Conservation (phyloP, 148 eudicot species). For the Agrostemma githago region DNA sequence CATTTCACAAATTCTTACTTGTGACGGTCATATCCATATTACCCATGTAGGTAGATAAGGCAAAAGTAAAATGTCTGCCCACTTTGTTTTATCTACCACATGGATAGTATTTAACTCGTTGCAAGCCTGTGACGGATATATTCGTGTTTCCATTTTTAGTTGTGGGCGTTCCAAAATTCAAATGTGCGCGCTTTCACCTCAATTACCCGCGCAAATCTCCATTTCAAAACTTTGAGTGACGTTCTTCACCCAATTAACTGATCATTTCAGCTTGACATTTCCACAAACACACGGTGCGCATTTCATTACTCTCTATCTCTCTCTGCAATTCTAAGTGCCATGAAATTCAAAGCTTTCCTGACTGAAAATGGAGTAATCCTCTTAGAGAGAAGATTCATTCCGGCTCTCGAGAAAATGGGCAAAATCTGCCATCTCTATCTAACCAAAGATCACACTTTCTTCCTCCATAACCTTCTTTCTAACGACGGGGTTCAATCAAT, state of each 20-base stretch:
- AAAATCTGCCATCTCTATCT: conserved; percentile 68
- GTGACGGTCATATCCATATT: no score
- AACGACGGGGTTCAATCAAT: conserved; percentile 74
- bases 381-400: conserved; percentile 70
- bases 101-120: no score
- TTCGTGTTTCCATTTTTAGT: no score
- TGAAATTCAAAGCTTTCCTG: conserved; percentile 92
- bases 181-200: no score
- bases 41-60: no score
- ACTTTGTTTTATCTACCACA: no score
- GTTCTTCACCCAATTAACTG: not conserved
- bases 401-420: conserved; percentile 81
- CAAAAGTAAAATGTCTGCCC: no score
- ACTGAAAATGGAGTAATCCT: conserved; percentile 73
- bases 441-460: conserved; percentile 60
- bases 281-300: conserved; percentile 24
- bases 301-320: not conserved
- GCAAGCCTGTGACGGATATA: no score
- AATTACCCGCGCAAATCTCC: not conserved
- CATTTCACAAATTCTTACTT: no score
- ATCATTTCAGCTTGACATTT: conserved; percentile 11
- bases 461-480: conserved; percentile 77
- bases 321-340: conserved; percentile 13
- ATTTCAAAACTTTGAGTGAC: not conserved
- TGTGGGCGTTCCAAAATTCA: no score